A percentile compares a stretch with the other conserved stretches of the same genome.
Conservation (phyloP, 139 green algal species). For the Picochlorum sp. region DNA sequence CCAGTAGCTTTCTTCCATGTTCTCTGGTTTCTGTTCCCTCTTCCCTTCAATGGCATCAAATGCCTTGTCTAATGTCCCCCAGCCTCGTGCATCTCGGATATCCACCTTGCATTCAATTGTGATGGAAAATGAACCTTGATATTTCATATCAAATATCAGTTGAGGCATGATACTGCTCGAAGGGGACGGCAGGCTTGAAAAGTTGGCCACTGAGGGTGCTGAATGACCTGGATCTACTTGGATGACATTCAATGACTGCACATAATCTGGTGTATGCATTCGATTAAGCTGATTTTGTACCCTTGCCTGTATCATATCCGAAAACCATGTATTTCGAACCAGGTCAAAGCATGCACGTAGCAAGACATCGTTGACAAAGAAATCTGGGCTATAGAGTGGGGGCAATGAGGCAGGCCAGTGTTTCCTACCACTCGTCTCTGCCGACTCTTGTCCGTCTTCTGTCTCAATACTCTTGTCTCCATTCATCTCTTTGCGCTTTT, state of each 20-base stretch:
- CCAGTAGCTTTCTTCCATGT: background rate
- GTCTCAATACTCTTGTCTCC: background rate
- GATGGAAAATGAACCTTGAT: conserved; percentile 31
- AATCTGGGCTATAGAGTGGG: conserved; percentile 19
- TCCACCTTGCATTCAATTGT: conserved; percentile 40
- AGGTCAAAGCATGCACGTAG: conserved; percentile 38
- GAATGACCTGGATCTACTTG: conserved; percentile 28
- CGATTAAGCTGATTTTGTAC: conserved; percentile 38
- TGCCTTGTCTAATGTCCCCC: conserved; percentile 31
- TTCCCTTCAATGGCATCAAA: conserved; percentile 18
- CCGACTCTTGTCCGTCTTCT: no score
- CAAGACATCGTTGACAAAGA: conserved; percentile 35
- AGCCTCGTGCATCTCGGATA: conserved; percentile 32
- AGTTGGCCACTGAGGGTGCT: conserved; percentile 30
- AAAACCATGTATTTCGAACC: conserved; percentile 30
- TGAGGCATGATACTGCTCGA: conserved; percentile 34
- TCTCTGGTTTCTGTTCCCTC: background rate
- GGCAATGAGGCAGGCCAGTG: conserved; percentile 1
- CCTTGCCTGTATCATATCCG: conserved; percentile 9
- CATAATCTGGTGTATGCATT: conserved; percentile 36
- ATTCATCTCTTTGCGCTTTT: background rate
- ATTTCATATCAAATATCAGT: conserved; percentile 41
- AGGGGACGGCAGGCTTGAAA: conserved; percentile 30
- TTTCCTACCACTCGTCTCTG: background rate
- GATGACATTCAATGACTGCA: conserved; percentile 32